Conservation (phyloP, 139 green algal genomes). For the Chlamydomonas sphaeroides region DNA sequence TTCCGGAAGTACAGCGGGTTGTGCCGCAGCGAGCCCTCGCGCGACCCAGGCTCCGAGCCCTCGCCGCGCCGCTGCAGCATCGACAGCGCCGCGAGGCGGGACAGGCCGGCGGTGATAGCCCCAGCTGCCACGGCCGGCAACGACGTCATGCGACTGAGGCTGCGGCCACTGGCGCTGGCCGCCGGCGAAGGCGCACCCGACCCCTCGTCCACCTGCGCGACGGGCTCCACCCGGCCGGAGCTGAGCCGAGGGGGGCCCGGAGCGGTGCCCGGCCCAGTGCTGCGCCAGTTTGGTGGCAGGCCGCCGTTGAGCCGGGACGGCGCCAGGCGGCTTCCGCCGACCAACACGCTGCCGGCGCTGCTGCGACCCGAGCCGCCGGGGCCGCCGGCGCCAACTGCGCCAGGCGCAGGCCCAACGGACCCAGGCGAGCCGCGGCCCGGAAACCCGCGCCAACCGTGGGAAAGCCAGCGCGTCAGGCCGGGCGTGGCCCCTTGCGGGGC, state of each 20-base stretch:
- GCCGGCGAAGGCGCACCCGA: not conserved
- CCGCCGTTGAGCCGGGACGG: slow-evolving; percentile 11
- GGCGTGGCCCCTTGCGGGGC: not conserved
- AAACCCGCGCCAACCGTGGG: slow-evolving; percentile 14
- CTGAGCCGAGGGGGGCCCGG: too few relatives aligned
- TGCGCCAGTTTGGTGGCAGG: too few relatives aligned
- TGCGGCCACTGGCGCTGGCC: too few relatives aligned
- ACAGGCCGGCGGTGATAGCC: not conserved
- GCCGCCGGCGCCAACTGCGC: too few relatives aligned
- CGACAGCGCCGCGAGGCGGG: not conserved
- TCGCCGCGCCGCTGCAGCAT: not conserved
- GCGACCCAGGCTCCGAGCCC: not conserved
- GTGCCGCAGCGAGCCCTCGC: slow-evolving; percentile 14
- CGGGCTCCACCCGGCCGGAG: not conserved
- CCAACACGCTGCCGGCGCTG: not conserved
- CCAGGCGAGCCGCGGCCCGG: not conserved
- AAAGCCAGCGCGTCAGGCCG: slow-evolving; percentile 19
- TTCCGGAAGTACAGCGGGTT: not conserved
- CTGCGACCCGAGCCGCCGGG: not conserved
- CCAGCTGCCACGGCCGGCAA: not conserved
- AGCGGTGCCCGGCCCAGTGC: too few relatives aligned
- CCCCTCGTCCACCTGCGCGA: not conserved
- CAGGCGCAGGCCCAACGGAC: too few relatives aligned
- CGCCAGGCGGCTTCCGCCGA: not conserved
- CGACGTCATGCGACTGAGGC: not conserved